These are phyloP conservation scores for Kandelia obovata DNA, from an alignment of 345 rosid genomes.

Conservation along the genomic window DNA sequence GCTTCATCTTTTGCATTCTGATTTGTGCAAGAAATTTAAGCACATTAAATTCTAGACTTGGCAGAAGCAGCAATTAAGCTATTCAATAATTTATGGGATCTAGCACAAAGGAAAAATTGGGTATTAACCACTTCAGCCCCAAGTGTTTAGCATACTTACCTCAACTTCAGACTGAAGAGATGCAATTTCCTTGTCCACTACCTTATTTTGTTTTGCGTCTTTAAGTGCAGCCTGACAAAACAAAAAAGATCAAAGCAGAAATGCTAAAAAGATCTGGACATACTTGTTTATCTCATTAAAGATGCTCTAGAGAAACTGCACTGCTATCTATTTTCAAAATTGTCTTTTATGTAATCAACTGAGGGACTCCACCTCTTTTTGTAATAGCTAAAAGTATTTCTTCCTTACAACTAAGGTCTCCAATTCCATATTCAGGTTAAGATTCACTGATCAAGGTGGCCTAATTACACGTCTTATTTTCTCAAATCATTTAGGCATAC, in stretches of 20 bases:
- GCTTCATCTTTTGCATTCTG: conserved; percentile 34
- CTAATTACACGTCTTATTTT: not conserved
- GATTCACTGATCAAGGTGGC: not conserved
- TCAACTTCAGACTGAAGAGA: conserved; percentile 23
- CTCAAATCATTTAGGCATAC: conserved; percentile 5
- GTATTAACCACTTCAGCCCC: not conserved
- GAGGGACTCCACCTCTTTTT: no score
- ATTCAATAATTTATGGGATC: not conserved
- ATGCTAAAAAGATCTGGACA: no score
- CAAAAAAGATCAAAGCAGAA: no score
- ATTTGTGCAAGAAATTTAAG: not conserved
- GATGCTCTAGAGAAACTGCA: not conserved
- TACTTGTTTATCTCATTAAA: not conserved
- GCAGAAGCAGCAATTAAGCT: not conserved
- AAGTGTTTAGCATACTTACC: conserved; percentile 5
- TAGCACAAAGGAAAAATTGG: not conserved
- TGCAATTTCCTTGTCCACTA: conserved; percentile 26
- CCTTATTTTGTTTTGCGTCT: conserved; percentile 23
- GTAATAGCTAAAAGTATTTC: no score
- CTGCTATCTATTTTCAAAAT: not conserved
- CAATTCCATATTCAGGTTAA: not conserved
- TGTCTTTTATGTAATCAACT: no score
- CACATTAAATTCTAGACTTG: no score
- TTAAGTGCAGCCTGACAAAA: conserved; percentile 26
- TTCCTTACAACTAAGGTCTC: not conserved